Conservation (phyloP, 192 early-diverging fungal genomes). For the Backusella mclennaniae region DNA sequence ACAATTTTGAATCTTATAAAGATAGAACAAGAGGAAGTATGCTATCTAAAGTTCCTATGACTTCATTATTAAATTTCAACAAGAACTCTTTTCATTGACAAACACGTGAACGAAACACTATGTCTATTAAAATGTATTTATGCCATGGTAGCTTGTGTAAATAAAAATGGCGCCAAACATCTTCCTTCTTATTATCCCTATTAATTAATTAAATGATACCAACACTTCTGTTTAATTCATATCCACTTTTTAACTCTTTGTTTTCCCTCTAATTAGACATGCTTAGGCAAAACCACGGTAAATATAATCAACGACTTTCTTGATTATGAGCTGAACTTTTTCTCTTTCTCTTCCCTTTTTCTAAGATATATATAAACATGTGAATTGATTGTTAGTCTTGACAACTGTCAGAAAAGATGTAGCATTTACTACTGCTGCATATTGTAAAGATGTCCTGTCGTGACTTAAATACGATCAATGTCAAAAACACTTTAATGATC, state of each 20-base stretch:
- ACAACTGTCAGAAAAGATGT: background rate
- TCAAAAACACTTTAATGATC: background rate
- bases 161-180: background rate
- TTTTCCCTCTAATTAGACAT: background rate
- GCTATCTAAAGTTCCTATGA: background rate
- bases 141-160: background rate
- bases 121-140: too few species aligned
- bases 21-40: background rate
- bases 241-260: background rate
- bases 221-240: background rate
- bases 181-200: too few species aligned
- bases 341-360: background rate
- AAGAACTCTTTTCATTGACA: too few species aligned
- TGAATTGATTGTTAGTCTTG: background rate
- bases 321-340: background rate
- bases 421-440: background rate
- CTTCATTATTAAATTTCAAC: too few species aligned
- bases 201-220: background rate
- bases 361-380: background rate
- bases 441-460: background rate
- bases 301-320: background rate
- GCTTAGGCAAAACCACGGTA: background rate
- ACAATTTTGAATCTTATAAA: background rate
- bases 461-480: background rate
- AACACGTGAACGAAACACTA: too few species aligned